These are phyloP conservation scores for Hypoxylon perforatum DNA, from an alignment of 495 filamentous ascomycete species.

Conservation along the genomic window DNA sequence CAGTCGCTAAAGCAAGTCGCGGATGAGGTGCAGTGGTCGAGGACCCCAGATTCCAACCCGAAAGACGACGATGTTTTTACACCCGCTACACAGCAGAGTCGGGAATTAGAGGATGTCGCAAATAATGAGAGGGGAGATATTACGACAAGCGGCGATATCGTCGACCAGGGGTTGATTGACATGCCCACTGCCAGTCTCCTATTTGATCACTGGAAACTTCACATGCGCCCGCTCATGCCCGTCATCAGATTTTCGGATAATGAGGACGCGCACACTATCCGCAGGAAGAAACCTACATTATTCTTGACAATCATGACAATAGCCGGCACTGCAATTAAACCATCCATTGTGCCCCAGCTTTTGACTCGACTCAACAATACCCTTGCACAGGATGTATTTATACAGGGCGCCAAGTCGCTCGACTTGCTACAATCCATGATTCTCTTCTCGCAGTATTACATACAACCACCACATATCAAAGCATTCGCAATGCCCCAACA, in stretches of 20 bases:
- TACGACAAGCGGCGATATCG: conserved; percentile 6
- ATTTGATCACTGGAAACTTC: conserved; percentile 29
- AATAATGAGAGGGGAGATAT: background rate
- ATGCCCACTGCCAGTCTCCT: conserved; percentile 17
- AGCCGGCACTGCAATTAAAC: conserved; percentile 26
- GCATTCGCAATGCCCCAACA: conserved; percentile 37
- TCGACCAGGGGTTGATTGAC: conserved; percentile 26
- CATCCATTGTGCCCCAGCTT: conserved; percentile 19
- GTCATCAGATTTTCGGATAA: conserved; percentile 18
- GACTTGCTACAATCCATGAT: conserved; percentile 33
- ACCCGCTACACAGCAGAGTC: background rate
- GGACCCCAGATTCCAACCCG: conserved; percentile 22
- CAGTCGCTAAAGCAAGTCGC: conserved; percentile 11
- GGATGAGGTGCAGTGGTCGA: conserved; percentile 21
- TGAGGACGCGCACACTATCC: conserved; percentile 17
- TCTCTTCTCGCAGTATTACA: conserved; percentile 39
- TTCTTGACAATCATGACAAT: conserved; percentile 36
- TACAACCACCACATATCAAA: conserved; percentile 29
- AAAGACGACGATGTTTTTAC: conserved; percentile 9
- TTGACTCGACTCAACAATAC: conserved; percentile 28
- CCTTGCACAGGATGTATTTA: conserved; percentile 35
- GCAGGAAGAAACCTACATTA: conserved; percentile 27
- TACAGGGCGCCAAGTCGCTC: conserved; percentile 31
- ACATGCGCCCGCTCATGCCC: conserved; percentile 39
- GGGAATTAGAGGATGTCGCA: background rate